Base-by-base conservation (phyloP, 1,284 basidiomycete species). In the Apiotrichum sp. region DNA sequence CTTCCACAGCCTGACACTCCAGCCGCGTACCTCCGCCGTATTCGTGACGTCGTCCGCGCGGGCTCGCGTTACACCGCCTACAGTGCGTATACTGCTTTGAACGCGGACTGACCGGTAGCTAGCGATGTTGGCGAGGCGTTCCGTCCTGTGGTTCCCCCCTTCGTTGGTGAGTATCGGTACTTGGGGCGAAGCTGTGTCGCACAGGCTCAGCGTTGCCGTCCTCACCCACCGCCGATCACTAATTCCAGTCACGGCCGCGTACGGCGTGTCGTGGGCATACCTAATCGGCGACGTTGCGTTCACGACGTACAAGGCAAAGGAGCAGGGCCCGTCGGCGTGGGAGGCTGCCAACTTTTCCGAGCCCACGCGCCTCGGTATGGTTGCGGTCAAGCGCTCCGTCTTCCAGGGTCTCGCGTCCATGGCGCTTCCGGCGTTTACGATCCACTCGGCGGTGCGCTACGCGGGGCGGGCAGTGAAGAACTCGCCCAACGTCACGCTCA, bases 71-170 rank as follows among this genome's bases (percentile, higher is more conserved):
- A 92, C 69, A 78, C 90, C 55, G 88, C 87, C 58, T 90, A 89
- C 63, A 80, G 87, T 88, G 78, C 61, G 83, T 78, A 16, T 14
- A 6, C 31, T 6, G 43, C 4, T n/a, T 16, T 2, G 7, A 4
- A 32, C 22, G 4, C 4, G 42, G 43, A 67, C 39, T 43, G 56
- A 39, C 58, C 64, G 16, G 8, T 82, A 89, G 73, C 89, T 29
- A 89, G 87, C 76, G 92, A 96, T 70, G 79, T 96, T 36, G 93
- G 93, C 56, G 93, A 96, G 76, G 89, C 91, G 0, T 93, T 96
- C 76, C 81, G 92, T 34, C 92, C 92, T 1, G 83, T 95, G 41
- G 88, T 93, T 3, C 83, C 83, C 14, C 88, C 90, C 0, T 82
- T 78, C 64, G 65, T 89, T 11, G 90, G 71, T 72, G 53, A 59